Evolutionary conservation across 2,329 filamentous ascomycete genomes (phyloP).

Genomic region (Beauveria australis): DNA sequence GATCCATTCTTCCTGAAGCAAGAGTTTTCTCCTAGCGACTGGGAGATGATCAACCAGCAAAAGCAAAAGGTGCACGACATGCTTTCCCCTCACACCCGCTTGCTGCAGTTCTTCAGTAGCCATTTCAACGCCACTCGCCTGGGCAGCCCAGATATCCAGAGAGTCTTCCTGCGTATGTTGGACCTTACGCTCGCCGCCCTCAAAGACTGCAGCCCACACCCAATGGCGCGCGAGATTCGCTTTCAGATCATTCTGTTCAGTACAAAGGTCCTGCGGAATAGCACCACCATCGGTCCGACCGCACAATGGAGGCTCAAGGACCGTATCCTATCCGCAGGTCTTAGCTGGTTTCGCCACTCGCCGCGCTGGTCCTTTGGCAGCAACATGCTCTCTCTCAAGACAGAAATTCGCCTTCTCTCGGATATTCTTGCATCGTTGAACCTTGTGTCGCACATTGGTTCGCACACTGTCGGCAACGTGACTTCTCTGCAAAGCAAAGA

Average conservation of each 20-base stretch:
- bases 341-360: slow-evolving; percentile 79
- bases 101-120: slow-evolving; percentile 84
- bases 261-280: slow-evolving; percentile 66
- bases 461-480: slow-evolving; percentile 42
- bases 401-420: slow-evolving; percentile 72
- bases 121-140: slow-evolving; percentile 93
- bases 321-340: slow-evolving; percentile 72
- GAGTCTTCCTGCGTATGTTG: slow-evolving; percentile 73
- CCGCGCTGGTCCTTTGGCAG: slow-evolving; percentile 94
- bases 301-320: slow-evolving; percentile 82
- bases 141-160: slow-evolving; percentile 72
- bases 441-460: slow-evolving; percentile 52
- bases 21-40: slow-evolving; percentile 88
- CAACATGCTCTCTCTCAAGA: slow-evolving; percentile 87
- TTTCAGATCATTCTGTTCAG: slow-evolving; percentile 83
- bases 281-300: slow-evolving; percentile 53
- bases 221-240: slow-evolving; percentile 83
- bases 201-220: slow-evolving; percentile 63
- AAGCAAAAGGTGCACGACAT: slow-evolving; percentile 75
- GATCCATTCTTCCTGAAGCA: slow-evolving; percentile 89
- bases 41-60: slow-evolving; percentile 61
- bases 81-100: slow-evolving; percentile 74
- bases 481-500: slow-evolving; percentile 71
- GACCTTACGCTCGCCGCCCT: slow-evolving; percentile 70
- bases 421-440: slow-evolving; percentile 66